Conservation (phyloP, 75 land plant genomes). For the Adiantum capillusveneris region DNA sequence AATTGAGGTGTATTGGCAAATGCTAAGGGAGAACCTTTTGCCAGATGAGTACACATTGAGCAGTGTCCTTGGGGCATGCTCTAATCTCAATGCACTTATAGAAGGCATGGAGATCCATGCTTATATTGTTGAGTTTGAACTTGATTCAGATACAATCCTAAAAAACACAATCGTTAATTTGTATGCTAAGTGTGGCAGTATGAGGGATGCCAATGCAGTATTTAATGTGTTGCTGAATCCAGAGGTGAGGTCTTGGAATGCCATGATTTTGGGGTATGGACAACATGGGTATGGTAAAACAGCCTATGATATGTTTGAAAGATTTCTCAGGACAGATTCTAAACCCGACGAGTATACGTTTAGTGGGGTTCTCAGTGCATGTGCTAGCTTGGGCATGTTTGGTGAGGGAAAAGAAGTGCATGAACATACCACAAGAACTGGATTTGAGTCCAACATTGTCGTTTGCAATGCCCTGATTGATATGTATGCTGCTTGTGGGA, state of each 20-base stretch:
- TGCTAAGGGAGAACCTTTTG: background rate
- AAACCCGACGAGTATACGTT: conserved; percentile 32
- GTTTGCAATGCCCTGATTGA: conserved; percentile 39
- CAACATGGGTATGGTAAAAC: conserved; percentile 8
- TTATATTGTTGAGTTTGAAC: background rate
- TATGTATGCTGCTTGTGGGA: conserved; percentile 43
- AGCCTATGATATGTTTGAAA: conserved; percentile 19
- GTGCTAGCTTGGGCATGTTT: conserved; percentile 20
- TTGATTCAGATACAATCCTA: conserved; percentile 17
- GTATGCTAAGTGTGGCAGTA: conserved; percentile 28
- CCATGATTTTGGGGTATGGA: conserved; percentile 32
- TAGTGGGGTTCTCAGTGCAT: conserved; percentile 34
- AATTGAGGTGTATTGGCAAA: conserved; percentile 1
- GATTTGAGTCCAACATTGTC: conserved; percentile 17
- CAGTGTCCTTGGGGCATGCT: background rate
- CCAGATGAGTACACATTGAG: conserved; percentile 5
- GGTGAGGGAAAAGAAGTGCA: conserved; percentile 10
- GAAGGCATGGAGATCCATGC: conserved; percentile 7
- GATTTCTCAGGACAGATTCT: conserved; percentile 23
- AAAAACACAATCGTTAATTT: conserved; percentile 18
- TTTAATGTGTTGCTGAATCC: conserved; percentile 32
- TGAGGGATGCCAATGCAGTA: conserved; percentile 31
- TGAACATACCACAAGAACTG: conserved; percentile 17
- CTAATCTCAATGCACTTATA: background rate
- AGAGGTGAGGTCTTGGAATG: conserved; percentile 39